Evolutionary conservation across 1,139 yeast species (phyloP).

Genomic region (Keqinozyma sinolaborantium): DNA sequence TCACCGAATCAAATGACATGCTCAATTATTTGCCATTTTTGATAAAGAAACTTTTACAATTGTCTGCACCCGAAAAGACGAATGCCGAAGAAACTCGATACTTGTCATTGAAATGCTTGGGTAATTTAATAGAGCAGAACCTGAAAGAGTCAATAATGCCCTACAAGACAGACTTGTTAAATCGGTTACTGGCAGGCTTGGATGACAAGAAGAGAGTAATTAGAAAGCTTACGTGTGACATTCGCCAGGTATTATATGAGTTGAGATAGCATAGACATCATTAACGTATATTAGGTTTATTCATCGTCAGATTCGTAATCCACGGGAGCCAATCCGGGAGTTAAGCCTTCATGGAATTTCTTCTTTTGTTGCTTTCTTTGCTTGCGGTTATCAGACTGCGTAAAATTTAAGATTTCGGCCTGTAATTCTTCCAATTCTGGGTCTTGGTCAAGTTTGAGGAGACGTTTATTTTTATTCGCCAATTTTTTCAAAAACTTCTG

Average conservation of each 20-base stretch:
- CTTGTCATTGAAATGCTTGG: constrained; percentile 55
- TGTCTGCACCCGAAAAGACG: constrained; percentile 19
- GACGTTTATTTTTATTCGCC: constrained; percentile 43
- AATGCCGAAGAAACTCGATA: constrained; percentile 48
- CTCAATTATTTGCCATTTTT: constrained; percentile 49
- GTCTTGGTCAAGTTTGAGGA: constrained; percentile 7
- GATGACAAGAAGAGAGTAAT: constrained; percentile 77
- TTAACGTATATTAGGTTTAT: constrained; percentile 8
- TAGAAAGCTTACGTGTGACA: constrained; percentile 71
- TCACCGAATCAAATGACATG: constrained; percentile 20
- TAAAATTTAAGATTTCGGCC: constrained; percentile 11
- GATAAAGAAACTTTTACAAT: constrained; percentile 50
- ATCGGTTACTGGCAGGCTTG: constrained; percentile 47
- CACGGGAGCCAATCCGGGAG: constrained; percentile 92
- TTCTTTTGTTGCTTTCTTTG: constrained; percentile 25
- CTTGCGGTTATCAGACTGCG: constrained; percentile 9
- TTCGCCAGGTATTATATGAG: constrained; percentile 74
- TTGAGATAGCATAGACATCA: constrained; percentile 19
- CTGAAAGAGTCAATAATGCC: constrained; percentile 44
- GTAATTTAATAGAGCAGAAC: constrained; percentile 38
- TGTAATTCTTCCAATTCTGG: constrained; percentile 8
- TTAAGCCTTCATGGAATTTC: constrained; percentile 57
- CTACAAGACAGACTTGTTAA: constrained; percentile 49
- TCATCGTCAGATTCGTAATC: constrained; percentile 53
- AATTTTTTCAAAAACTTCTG: constrained; percentile 45